Percentiles rank a stretch among this genome's conserved stretches.
Evolutionary conservation across 2,329 filamentous ascomycete genomes (phyloP).

Genomic region (Calonectria honghensis): DNA sequence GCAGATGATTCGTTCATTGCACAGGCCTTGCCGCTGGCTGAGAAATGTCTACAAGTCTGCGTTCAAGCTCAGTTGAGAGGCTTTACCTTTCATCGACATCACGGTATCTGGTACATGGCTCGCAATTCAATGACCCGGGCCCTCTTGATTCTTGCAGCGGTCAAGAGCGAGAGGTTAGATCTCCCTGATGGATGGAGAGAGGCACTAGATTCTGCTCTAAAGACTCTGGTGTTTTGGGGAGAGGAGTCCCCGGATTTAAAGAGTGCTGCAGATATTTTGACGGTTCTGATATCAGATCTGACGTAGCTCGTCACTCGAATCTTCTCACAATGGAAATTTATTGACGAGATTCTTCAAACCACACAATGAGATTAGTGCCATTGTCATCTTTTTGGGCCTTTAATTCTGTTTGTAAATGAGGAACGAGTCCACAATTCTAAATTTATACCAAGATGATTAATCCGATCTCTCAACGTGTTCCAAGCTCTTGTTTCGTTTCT

Average conservation of each 20-base stretch:
- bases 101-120: slow-evolving; percentile 53
- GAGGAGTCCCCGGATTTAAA: slow-evolving; percentile 30
- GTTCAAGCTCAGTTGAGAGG: slow-evolving; percentile 22
- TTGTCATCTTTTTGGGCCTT: neutral
- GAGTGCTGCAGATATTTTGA: slow-evolving; percentile 3
- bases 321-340: neutral
- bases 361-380: neutral
- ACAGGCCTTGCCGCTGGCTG: slow-evolving; percentile 45
- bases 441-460: neutral
- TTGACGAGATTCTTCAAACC: neutral
- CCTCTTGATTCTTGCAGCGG: slow-evolving; percentile 29
- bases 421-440: neutral
- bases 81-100: slow-evolving; percentile 45
- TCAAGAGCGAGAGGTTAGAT: slow-evolving; percentile 15
- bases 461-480: neutral
- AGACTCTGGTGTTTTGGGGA: slow-evolving; percentile 24
- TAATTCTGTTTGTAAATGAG: neutral
- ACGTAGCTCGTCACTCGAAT: neutral
- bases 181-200: slow-evolving; percentile 20
- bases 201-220: slow-evolving; percentile 8
- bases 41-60: slow-evolving; percentile 33
- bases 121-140: slow-evolving; percentile 32
- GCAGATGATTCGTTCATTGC: slow-evolving; percentile 41
- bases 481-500: neutral
- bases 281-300: neutral